Base-by-base conservation (phyloP, 2,329 filamentous ascomycete species). In the Aureobasidium sp. region DNA sequence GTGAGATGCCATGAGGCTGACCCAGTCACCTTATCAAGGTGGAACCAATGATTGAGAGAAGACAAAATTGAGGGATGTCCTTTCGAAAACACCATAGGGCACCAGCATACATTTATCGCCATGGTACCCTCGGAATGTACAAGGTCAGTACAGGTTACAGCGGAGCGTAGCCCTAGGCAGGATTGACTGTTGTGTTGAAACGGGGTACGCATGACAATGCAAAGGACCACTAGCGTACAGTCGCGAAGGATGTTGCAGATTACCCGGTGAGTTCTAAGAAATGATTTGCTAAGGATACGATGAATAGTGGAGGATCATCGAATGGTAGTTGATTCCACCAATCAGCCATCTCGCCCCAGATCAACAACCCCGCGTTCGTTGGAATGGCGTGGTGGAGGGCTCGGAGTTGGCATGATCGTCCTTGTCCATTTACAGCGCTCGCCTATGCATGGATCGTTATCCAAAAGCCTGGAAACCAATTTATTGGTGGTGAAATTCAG, bases 281-380 rank as follows among this genome's bases (percentile, higher is more conserved):
- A 48, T 58, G 55, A 58, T 58, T 48, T 58, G 29, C 42, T 39
- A 6, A 26, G 32, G 46, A 48, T 32, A 15, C 20, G 55, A 27
- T 58, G 34, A 34, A 57, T 9, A 32, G 46, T 36, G 29, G 42
- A 58, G 20, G 55, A 58, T 58, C 55, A 26, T 20, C 42, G 23
- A 58, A 17, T 39, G 13, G 42, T 58, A 17, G 55, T 57, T 13
- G 15, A 58, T 58, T 58, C 55, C 55, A 58, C 55, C 55, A 58
- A 58, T 58, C 55, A 58, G 13, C n/a, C 29, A 20, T 10, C 15
- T 3, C 20, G 26, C 42, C 41, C 55, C 55, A 27, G 32, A 58
- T 32, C 8, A 26, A 20, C 55, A 46, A 58, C 55, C 55, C 55
- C 55, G 55, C 55, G 55, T 48, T 58, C 20, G 32, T 47, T 29